Percentiles rank a stretch among this genome's conserved stretches.
These are phyloP conservation scores for Colletotrichum truncatum DNA, from an alignment of 2,329 filamentous ascomycete species.

Conservation along the genomic window DNA sequence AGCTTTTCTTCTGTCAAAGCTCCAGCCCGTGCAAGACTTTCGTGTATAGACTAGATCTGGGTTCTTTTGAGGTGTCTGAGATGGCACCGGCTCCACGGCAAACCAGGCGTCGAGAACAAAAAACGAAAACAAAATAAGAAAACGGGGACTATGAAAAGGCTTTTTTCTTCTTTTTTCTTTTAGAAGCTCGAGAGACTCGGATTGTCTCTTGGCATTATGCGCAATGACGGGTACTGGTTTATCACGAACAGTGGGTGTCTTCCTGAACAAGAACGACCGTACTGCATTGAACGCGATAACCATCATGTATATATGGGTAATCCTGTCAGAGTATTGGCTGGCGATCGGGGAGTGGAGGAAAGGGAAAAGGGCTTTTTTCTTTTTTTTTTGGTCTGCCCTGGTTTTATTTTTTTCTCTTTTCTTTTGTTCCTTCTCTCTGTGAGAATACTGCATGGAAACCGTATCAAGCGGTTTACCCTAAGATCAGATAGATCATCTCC, in stretches of 20 bases:
- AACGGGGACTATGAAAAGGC: background rate
- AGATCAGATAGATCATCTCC: constrained; percentile 32
- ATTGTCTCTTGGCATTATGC: background rate
- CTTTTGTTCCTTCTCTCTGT: constrained; percentile 2
- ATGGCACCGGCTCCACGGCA: constrained; percentile 3
- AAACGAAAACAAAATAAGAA: constrained; percentile 22
- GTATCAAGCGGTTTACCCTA: constrained; percentile 18
- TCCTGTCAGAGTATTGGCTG: constrained; percentile 29
- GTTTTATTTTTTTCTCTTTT: constrained; percentile 2
- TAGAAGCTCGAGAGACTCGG: background rate
- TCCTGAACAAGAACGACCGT: background rate
- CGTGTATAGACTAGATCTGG: constrained; percentile 31
- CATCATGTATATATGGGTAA: constrained; percentile 29
- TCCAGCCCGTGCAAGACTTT: constrained; percentile 12
- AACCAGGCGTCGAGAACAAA: constrained; percentile 5
- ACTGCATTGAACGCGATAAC: constrained; percentile 8
- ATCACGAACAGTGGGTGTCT: background rate
- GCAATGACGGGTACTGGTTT: constrained; percentile 4
- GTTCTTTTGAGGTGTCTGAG: constrained; percentile 12
- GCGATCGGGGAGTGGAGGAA: constrained; percentile 14
- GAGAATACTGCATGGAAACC: constrained; percentile 26
- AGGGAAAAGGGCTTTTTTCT: constrained; percentile 15
- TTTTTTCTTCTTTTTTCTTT: background rate
- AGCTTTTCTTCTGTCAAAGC: constrained; percentile 13
- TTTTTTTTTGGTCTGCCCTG: constrained; percentile 2